phyloP scores from a whole-genome alignment of 257 asterid genomes.

The Lavandula angustifolia region DNA sequence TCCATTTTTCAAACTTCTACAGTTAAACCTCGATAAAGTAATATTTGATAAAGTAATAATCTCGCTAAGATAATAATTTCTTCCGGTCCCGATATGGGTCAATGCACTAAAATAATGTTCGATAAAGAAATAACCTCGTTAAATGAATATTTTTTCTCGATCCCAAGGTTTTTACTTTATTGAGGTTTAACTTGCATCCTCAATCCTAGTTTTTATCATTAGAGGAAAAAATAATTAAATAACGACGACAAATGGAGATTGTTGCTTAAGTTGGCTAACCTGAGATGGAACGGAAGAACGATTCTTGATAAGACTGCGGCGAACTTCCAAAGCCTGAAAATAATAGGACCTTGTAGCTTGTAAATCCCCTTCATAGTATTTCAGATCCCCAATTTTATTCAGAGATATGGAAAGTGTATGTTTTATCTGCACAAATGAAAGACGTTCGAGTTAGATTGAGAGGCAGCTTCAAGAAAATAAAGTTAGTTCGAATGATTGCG shows the following conservation, averaged over 20 bases:
- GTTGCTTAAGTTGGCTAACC: slow-evolving; percentile 44
- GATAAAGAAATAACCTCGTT: too few species aligned
- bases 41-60: too few species aligned
- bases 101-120: too few species aligned
- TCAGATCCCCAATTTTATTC: slow-evolving; percentile 93
- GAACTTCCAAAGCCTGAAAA: slow-evolving; percentile 85
- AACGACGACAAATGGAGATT: slow-evolving; percentile 16
- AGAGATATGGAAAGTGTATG: slow-evolving; percentile 96
- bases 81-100: too few species aligned
- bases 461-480: slow-evolving; percentile 4
- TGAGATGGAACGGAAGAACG: slow-evolving; percentile 63
- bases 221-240: background rate
- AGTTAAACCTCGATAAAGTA: too few species aligned
- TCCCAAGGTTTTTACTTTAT: too few species aligned
- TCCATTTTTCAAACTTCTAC: background rate
- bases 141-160: too few species aligned
- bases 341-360: slow-evolving; percentile 75
- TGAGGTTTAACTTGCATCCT: background rate
- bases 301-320: slow-evolving; percentile 63
- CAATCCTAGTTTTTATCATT: background rate
- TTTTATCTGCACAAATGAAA: slow-evolving; percentile 51
- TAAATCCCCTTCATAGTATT: slow-evolving; percentile 81
- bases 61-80: too few species aligned
- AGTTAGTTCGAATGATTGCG: slow-evolving; percentile 8
- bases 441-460: slow-evolving; percentile 22